These are phyloP conservation scores for Parathielavia appendiculata DNA, from an alignment of 495 filamentous ascomycete genomes.

Conservation along the genomic window DNA sequence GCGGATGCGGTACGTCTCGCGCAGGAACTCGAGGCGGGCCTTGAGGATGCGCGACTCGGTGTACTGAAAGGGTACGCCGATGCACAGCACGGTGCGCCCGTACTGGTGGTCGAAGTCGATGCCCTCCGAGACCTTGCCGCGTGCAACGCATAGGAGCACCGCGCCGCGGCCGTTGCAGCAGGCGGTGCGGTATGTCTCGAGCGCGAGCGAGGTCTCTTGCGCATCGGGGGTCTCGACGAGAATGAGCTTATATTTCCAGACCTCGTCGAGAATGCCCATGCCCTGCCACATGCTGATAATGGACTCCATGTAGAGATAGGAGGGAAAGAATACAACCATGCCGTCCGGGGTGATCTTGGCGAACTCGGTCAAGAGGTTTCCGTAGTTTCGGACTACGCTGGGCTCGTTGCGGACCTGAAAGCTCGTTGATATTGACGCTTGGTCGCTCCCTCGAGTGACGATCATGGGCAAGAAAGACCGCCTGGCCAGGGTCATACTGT, in stretches of 20 bases:
- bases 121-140: constrained; percentile 94
- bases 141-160: constrained; percentile 86
- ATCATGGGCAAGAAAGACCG: constrained; percentile 96
- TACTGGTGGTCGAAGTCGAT: constrained; percentile 99
- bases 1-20: constrained; percentile 93
- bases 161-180: constrained; percentile 96
- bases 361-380: constrained; percentile 86
- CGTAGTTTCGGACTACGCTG: constrained; percentile 91
- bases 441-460: constrained; percentile 90
- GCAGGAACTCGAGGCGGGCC: constrained; percentile 89
- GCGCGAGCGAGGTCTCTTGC: constrained; percentile 90
- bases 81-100: constrained; percentile 91
- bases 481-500: constrained; percentile 93
- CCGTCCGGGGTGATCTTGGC: constrained; percentile 92
- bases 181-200: constrained; percentile 95
- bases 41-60: constrained; percentile 97
- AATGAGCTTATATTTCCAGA: constrained; percentile 99
- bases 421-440: constrained; percentile 80
- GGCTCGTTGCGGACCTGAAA: constrained; percentile 96
- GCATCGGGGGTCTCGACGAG: constrained; percentile 96
- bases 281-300: constrained; percentile 99
- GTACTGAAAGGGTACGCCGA: constrained; percentile 98
- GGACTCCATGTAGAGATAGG: constrained; percentile 98
- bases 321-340: constrained; percentile 97
- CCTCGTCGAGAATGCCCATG: constrained; percentile 93